These are phyloP conservation scores for Kazachstania kunashirensis DNA, from an alignment of 805 yeast species.

Conservation along the genomic window DNA sequence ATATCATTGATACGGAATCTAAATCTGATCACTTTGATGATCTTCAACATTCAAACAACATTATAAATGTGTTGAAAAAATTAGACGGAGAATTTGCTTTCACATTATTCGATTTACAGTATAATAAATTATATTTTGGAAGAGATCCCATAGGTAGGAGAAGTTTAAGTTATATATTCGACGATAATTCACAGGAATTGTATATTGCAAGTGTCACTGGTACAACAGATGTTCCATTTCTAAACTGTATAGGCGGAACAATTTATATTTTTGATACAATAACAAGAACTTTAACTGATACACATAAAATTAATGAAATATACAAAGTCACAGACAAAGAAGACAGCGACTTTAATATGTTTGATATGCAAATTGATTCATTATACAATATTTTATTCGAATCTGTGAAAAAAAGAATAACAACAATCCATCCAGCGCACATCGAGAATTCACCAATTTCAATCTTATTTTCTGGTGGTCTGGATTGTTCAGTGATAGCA, in stretches of 20 bases:
- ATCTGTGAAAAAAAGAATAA: conserved; percentile 43
- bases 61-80: conserved; percentile 33
- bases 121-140: conserved; percentile 54
- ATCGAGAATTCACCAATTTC: conserved; percentile 36
- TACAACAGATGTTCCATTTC: conserved; percentile 23
- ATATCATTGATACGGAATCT: conserved; percentile 5
- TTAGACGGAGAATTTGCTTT: conserved; percentile 82
- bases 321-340: conserved; percentile 15
- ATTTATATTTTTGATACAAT: conserved; percentile 37
- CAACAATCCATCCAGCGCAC: conserved; percentile 50
- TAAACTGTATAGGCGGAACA: conserved; percentile 48
- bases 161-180: conserved; percentile 45
- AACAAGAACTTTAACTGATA: conserved; percentile 11
- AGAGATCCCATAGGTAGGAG: conserved; percentile 78
- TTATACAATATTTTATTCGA: conserved; percentile 27
- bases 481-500: conserved; percentile 82
- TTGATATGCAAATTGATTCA: conserved; percentile 7
- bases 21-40: conserved; percentile 23
- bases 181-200: conserved; percentile 27
- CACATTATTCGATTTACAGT: conserved; percentile 36
- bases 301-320: conserved; percentile 8
- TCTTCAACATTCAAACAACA: no score
- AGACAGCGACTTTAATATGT: conserved; percentile 12
- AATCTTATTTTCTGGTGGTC: conserved; percentile 84
- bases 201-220: conserved; percentile 38